These are phyloP conservation scores for Vaccinium myrtillus DNA, from an alignment of 148 eudicot genomes.

Conservation along the genomic window DNA sequence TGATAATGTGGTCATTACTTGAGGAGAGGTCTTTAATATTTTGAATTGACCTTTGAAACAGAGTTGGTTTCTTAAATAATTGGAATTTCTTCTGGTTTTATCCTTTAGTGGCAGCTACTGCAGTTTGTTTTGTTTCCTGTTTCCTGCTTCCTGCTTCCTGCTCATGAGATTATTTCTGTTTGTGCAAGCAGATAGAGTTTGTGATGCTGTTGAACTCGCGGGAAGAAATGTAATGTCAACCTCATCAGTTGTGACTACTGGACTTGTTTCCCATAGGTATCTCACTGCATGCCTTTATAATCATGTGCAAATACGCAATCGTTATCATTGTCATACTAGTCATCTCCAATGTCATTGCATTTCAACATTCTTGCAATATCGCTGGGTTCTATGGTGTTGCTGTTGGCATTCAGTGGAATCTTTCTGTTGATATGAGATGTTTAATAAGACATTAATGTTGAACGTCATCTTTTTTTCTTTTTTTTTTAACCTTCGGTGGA, in stretches of 20 bases:
- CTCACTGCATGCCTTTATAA: not conserved
- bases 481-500: not conserved
- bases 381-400: not conserved
- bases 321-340: not conserved
- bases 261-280: constrained; percentile 64
- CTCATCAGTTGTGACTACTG: constrained; percentile 60
- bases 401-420: not conserved
- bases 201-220: constrained; percentile 77
- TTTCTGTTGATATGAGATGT: not conserved
- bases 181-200: constrained; percentile 54
- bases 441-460: not conserved
- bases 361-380: not conserved
- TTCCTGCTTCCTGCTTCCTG: constrained; percentile 2
- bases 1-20: not conserved
- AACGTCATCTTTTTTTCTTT: not conserved
- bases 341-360: not conserved
- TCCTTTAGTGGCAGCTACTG: not conserved
- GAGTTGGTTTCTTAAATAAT: not conserved
- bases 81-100: constrained; percentile 11
- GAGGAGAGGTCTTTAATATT: not conserved
- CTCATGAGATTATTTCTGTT: constrained; percentile 1
- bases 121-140: no score
- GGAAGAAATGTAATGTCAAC: constrained; percentile 80
- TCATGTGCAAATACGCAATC: not conserved
- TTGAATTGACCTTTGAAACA: not conserved